Evolutionary conservation across 148 eudicot genomes (phyloP).

Genomic region (Oxyria digyna): DNA sequence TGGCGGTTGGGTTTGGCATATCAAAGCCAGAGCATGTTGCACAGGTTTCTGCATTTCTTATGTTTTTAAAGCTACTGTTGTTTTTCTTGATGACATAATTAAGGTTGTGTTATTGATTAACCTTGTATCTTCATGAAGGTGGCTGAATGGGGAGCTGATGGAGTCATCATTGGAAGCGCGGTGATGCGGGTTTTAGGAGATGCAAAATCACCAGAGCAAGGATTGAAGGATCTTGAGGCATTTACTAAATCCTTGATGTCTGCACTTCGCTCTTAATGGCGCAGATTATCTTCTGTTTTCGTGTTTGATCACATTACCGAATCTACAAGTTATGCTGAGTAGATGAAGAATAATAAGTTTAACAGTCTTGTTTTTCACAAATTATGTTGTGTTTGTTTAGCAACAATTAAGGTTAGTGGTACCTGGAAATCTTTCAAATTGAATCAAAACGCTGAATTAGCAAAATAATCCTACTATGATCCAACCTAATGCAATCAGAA

Average conservation of each 20-base stretch:
- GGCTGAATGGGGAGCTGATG: conserved; percentile 92
- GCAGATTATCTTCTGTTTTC: neutral
- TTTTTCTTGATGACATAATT: neutral
- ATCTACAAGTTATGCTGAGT: too few species aligned
- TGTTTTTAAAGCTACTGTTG: too few species aligned
- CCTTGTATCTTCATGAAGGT: conserved; percentile 33
- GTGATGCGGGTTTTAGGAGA: conserved; percentile 62
- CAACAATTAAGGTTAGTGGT: too few species aligned
- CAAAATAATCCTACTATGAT: too few species aligned
- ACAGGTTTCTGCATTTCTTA: conserved; percentile 25
- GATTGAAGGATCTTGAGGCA: conserved; percentile 51
- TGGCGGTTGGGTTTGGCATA: conserved; percentile 92
- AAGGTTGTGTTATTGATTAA: neutral
- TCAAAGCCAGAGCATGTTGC: conserved; percentile 79
- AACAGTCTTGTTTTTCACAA: neutral
- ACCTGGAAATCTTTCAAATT: neutral
- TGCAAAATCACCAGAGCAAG: conserved; percentile 64
- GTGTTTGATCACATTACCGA: neutral
- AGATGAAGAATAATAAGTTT: too few species aligned
- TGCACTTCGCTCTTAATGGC: conserved; percentile 18
- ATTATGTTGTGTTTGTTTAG: neutral
- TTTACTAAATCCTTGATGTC: conserved; percentile 53
- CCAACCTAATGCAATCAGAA: too few species aligned
- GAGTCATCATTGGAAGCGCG: conserved; percentile 87
- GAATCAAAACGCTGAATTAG: neutral